Conservation (phyloP, 805 yeast species). For the Kodamaea hsintzibuensis region DNA sequence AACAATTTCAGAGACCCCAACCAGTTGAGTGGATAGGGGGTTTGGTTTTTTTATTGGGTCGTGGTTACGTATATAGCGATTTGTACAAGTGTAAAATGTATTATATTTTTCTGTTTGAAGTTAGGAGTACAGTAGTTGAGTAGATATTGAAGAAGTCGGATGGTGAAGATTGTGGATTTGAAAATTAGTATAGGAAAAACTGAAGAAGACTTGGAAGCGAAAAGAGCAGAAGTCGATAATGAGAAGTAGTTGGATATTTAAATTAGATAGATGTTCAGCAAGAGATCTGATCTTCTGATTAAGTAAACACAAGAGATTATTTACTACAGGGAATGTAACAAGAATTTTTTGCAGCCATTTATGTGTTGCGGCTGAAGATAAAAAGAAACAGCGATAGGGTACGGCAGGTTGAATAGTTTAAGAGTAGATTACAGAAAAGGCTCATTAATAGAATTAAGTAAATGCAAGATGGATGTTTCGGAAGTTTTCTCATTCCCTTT, state of each 20-base stretch:
- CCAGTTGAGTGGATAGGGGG: conserved; percentile 12
- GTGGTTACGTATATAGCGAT: not conserved
- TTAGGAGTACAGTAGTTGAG: not conserved
- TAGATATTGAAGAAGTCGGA: no score
- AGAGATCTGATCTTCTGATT: no score
- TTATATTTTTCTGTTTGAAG: conserved; percentile 1
- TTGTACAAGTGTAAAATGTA: conserved; percentile 7
- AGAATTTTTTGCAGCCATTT: not conserved
- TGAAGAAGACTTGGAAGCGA: not conserved
- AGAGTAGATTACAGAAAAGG: no score
- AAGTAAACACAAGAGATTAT: no score
- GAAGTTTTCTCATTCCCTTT: no score
- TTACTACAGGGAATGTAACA: not conserved
- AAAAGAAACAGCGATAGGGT: not conserved
- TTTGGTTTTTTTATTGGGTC: not conserved
- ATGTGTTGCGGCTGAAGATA: not conserved
- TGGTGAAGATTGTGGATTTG: no score
- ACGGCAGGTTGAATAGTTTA: not conserved
- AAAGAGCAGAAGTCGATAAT: no score
- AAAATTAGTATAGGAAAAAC: no score
- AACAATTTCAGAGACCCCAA: conserved; percentile 13
- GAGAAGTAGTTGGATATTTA: no score
- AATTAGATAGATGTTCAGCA: no score
- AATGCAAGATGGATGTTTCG: no score
- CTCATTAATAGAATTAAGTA: no score